Evolutionary conservation across 176 grass and related monocot species (phyloP).

Genomic region (Zizania latifolia): DNA sequence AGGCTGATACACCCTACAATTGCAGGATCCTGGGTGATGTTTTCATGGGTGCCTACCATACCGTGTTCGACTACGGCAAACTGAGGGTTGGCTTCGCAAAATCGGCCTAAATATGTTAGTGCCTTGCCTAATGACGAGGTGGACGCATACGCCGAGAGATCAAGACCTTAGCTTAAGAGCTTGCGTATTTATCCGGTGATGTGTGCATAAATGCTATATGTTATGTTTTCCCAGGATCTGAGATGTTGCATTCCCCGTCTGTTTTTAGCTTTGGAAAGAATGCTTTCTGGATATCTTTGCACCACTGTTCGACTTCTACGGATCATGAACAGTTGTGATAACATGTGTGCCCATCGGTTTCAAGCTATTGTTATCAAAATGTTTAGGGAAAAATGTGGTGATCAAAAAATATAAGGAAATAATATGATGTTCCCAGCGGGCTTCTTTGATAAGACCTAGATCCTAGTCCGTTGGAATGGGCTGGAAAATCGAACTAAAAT

Average conservation of each 20-base stretch:
- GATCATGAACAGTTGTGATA: background rate
- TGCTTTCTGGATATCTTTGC: background rate
- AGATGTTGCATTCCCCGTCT: background rate
- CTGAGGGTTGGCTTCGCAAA: constrained; percentile 59
- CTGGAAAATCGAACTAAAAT: too few species aligned
- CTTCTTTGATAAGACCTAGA: too few species aligned
- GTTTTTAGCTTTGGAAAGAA: constrained; percentile 8
- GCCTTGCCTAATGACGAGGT: background rate
- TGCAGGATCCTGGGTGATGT: constrained; percentile 87
- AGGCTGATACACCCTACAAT: background rate
- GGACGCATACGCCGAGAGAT: constrained; percentile 8
- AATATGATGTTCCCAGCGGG: too few species aligned
- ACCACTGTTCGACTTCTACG: background rate
- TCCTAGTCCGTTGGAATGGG: too few species aligned
- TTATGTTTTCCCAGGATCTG: constrained; percentile 1
- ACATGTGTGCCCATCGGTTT: too few species aligned
- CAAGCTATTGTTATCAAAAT: too few species aligned
- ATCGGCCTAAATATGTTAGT: constrained; percentile 30
- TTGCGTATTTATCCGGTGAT: constrained; percentile 8
- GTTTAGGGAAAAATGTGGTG: too few species aligned
- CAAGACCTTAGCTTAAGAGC: background rate
- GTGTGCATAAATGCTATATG: constrained; percentile 23
- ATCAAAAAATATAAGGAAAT: too few species aligned
- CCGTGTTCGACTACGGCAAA: constrained; percentile 71
- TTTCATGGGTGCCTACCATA: constrained; percentile 91